A percentile compares a stretch with the other conserved stretches of the same genome.
These are phyloP conservation scores for Pholiota conissans DNA, from an alignment of 768 basidiomycete species.

Conservation along the genomic window DNA sequence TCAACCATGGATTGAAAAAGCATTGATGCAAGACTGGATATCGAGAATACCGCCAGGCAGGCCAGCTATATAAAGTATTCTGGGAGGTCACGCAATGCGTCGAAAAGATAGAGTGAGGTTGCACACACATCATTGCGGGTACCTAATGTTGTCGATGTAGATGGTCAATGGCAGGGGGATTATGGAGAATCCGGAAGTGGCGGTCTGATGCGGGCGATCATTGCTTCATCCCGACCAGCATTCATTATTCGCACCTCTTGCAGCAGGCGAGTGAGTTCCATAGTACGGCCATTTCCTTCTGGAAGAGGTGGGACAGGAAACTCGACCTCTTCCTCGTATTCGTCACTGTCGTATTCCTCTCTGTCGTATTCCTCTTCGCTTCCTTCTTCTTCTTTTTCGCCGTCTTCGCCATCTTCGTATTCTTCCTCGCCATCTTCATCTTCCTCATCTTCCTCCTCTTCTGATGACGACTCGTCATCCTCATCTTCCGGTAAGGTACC, in stretches of 20 bases:
- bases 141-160: too few relatives aligned
- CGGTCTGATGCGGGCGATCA: slow-evolving; percentile 25
- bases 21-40: too few relatives aligned
- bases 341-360: slow-evolving; percentile 1
- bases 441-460: slow-evolving; percentile 25
- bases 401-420: slow-evolving; percentile 9
- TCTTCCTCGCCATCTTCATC: background rate
- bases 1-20: too few relatives aligned
- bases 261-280: slow-evolving; percentile 53
- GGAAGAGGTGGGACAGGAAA: slow-evolving; percentile 28
- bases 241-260: slow-evolving; percentile 58
- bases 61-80: too few relatives aligned
- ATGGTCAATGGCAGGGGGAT: too few relatives aligned
- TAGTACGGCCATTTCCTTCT: slow-evolving; percentile 29
- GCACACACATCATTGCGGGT: too few relatives aligned
- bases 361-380: slow-evolving; percentile 5
- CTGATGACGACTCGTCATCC: slow-evolving; percentile 10
- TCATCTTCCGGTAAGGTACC: slow-evolving; percentile 49
- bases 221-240: slow-evolving; percentile 39
- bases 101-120: too few relatives aligned
- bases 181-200: slow-evolving; percentile 3
- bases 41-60: too few relatives aligned
- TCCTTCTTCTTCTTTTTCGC: background rate
- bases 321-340: slow-evolving; percentile 24
- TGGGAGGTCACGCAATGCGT: too few relatives aligned